Evolutionary conservation across 495 filamentous ascomycete species (phyloP), one percentile per base, ranked within the genome.

Genomic region (Umbilicaria muhlenbergii): DNA sequence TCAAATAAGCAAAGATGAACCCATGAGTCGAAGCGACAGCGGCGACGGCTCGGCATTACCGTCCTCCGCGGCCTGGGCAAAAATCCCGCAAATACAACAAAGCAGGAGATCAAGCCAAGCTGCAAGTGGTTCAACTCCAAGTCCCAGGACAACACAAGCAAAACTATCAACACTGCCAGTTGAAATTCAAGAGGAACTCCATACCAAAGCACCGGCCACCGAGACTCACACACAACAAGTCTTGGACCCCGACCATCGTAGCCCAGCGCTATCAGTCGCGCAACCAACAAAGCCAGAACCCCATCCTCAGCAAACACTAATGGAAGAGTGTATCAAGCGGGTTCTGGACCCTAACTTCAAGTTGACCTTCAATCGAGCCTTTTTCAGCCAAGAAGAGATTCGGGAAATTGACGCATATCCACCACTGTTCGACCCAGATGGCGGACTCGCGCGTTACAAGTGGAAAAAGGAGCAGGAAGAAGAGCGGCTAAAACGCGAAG

Each of bases 31-130:
- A 36, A 68, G 63, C 12, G 58, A 68, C 33, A 68, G 67, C 50
- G 73, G 69, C 33, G 87, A 94, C 56, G 79, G 80, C 1, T 81
- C 92, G 34, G 92, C 86, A 10, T 70, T 99, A 12, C 91, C 91
- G 0, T 81, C 89, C 6, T 84, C 88, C 5, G 91, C 89, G 4
- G 94, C 79, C 55, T 99, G 91, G 91, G 91, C 73, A 38, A 86
- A 83, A 50, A 81, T 83, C 45, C 68, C 74, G 4, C 75, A 81
- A 32, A 62, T 67, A 14, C 75, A 77, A 45, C 72, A 76, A 34
- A 81, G 81, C 49, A 71, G 81, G 43, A 71, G 81, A 32, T 70
- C 80, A 18, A 94, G 86, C 57, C 69, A 84, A 43, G 77, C 81
- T 21, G 83, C 81, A 5, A 92, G 81, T 52, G 76, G 78, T 43